Evolutionary conservation across 148 eudicot genomes (phyloP), one percentile per base, ranked within the genome.

Genomic region (Euryodendron excelsum): DNA sequence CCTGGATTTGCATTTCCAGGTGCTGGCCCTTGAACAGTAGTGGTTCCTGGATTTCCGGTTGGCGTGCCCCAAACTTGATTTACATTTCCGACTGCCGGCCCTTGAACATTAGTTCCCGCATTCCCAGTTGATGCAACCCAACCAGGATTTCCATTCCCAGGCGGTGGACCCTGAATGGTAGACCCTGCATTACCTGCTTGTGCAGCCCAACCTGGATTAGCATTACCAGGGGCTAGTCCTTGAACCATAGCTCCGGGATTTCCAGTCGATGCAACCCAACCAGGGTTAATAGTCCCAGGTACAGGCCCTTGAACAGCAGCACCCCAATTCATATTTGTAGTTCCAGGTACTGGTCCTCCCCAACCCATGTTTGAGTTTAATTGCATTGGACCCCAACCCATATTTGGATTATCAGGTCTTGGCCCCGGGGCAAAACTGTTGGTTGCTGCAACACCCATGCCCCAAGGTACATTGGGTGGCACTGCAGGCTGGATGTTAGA

Each of bases 351-450:
- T 8, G 82, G 85, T 59, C 80, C 90, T 52, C 82, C 82, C 93
- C 93, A 91, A 13, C 91, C 92, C 89, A 86, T 85, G 75, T 87
- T 91, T 61, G 90, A 91, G 81, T 84, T 87, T 39, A 62, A 79
- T 31, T 78, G 90, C 81, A 86, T 65, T 44, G 79, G 53, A 17
- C 72, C 85, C 87, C 87, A 85, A 15, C 76, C 82, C 36, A 65
- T 12, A 53, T 85, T 85, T 56, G 81, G 70, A 81, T 86, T 86
- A 30, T 62, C 77, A 39, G 85, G 81, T 64, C 80, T 76, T 20
- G 67, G 74, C 12, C 50, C 78, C 25, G 79, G 41, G 15, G 64
- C 56, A 27, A 79, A 36, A 37, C 59, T 39, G 55, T 60, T 76
- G 28, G 41, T 75, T 21, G 33, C 81, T 0, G 82, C 15, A 1